Percentiles rank a stretch among this genome's conserved stretches.
These are phyloP conservation scores for Parsonsia alboflavescens DNA, from an alignment of 257 asterid genomes.

Conservation along the genomic window DNA sequence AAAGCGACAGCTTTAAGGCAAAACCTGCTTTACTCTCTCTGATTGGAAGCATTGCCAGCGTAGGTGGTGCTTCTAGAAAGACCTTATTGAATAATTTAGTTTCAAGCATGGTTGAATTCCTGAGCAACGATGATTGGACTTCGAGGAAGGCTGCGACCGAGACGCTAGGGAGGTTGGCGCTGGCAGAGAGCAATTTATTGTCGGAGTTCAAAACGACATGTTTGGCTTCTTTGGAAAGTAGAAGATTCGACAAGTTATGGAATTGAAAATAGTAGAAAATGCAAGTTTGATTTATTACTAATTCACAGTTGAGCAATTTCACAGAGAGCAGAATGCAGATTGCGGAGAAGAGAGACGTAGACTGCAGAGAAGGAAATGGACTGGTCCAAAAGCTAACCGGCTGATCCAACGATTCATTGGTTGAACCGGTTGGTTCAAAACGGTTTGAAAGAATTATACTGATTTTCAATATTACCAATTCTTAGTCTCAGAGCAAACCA, in stretches of 20 bases:
- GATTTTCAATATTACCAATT: no score
- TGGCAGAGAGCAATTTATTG: slow-evolving; percentile 37
- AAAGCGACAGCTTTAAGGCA: slow-evolving; percentile 56
- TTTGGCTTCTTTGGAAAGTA: slow-evolving; percentile 51
- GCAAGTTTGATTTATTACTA: not conserved
- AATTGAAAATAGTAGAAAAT: not conserved
- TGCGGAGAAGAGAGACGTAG: no score
- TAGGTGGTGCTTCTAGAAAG: slow-evolving; percentile 46
- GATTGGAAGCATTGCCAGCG: slow-evolving; percentile 44
- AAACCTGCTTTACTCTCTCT: slow-evolving; percentile 52
- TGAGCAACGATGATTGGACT: slow-evolving; percentile 77
- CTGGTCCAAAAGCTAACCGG: no score
- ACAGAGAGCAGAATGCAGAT: no score
- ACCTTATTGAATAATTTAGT: slow-evolving; percentile 35
- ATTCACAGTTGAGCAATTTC: no score
- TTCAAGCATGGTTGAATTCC: slow-evolving; percentile 43
- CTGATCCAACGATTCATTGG: no score
- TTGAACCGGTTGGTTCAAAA: no score
- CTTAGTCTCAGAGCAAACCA: no score
- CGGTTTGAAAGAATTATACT: no score
- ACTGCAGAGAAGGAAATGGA: no score
- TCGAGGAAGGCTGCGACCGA: slow-evolving; percentile 85
- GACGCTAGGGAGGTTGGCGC: slow-evolving; percentile 51
- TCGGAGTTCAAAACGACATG: slow-evolving; percentile 43
- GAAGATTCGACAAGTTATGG: slow-evolving; percentile 74